Evolutionary conservation across 2,329 filamentous ascomycete species (phyloP), one percentile per base, ranked within the genome.

Genomic region (Penicillium sp.): DNA sequence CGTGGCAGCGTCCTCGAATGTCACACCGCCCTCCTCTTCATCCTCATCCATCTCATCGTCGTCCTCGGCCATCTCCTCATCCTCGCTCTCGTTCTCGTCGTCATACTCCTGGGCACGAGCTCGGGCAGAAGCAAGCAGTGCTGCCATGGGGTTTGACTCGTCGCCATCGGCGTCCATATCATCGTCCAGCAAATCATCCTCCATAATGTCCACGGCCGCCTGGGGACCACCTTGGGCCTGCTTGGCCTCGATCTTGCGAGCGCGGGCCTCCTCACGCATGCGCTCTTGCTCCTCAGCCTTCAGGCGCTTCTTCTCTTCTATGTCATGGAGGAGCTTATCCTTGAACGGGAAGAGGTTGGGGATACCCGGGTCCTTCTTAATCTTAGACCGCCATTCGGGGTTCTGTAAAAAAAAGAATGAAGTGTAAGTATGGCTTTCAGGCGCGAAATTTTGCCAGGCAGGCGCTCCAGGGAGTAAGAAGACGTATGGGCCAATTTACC

Each of bases 331-430:
- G 30, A 99, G 86, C 83, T 90, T 93, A 77, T 97, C 93, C 82
- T 99, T 99, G 84, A 95, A 97, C 0, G 95, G 95, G 81, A 97
- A 99, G 38, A 97, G 81, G 75, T 98, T 99, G 43, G 95, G 95
- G 64, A 99, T 97, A 52, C 95, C 95, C 26, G 94, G 95, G 72
- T 99, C 95, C 82, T 98, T 99, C 86, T 97, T 98, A 69, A 97
- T 77, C 77, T 93, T 91, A 61, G 92, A 93, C 70, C 91, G 88
- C 93, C 95, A 98, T 91, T 97, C 88, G 37, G 95, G 94, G 78
- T 97, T 97, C 87, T 87, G 64, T 4, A 45, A 33, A 58, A n/a
- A 45, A 30, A 58, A 16, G 59, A 52, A 22, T 22, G 37, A 26
- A 22, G n/a, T 26, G 56, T 68, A n/a, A 70, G 63, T 58, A 48